Conservation (phyloP, 305 asterid species). For the Vinca major region DNA sequence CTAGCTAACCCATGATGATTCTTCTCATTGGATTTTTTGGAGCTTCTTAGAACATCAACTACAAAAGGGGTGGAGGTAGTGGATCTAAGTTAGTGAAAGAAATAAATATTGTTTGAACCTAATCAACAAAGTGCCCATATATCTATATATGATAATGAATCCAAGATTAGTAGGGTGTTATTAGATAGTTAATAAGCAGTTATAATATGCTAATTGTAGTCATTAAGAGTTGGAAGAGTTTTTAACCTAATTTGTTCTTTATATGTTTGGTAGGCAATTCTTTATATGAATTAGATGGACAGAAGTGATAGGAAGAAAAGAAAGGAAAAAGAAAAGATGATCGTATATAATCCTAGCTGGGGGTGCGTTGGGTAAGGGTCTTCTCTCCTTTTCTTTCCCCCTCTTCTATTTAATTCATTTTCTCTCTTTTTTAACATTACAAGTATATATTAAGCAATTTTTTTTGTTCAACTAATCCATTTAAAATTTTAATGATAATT, state of each 20-base stretch:
- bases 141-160: neutral
- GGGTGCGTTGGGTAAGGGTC: neutral
- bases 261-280: neutral
- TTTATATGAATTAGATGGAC: neutral
- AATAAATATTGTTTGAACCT: too few species aligned
- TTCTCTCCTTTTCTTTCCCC: neutral
- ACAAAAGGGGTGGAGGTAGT: neutral
- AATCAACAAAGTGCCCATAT: neutral
- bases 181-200: constrained; percentile 14
- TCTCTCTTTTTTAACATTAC: neutral
- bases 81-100: too few species aligned
- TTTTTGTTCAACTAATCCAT: too few species aligned
- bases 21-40: neutral
- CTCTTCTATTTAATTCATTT: too few species aligned
- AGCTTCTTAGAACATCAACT: neutral
- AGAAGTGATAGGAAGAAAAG: constrained; percentile 12
- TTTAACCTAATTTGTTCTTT: constrained; percentile 7
- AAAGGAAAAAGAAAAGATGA: neutral
- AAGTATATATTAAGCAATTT: too few species aligned
- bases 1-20: neutral
- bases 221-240: neutral
- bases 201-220: constrained; percentile 10
- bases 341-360: neutral
- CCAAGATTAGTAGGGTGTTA: neutral
- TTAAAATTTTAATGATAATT: too few species aligned